phyloP scores from a whole-genome alignment of 2,329 filamentous ascomycete species.

The Fusarium devonianum region DNA sequence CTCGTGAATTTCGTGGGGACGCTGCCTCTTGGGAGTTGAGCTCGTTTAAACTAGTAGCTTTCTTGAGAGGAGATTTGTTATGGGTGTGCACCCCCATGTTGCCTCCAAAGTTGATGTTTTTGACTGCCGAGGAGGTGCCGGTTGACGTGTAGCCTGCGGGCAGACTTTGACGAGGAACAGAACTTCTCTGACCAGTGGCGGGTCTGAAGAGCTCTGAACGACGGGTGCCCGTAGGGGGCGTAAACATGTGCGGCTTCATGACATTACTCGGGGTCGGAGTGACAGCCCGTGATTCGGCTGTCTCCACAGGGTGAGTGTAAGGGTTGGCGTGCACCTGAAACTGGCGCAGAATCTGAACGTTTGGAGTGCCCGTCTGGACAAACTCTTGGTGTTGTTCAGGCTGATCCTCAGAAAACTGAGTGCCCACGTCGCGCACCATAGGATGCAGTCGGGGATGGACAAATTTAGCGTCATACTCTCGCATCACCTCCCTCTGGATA shows the following conservation, averaged over 20 bases:
- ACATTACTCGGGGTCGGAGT: constrained; percentile 47
- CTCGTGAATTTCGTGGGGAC: constrained; percentile 66
- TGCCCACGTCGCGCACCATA: constrained; percentile 77
- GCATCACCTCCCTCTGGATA: constrained; percentile 89
- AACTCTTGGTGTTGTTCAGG: constrained; percentile 52
- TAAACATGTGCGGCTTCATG: constrained; percentile 53
- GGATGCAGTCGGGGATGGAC: constrained; percentile 90
- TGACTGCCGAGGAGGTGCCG: constrained; percentile 38
- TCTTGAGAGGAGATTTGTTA: constrained; percentile 82
- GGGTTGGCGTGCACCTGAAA: constrained; percentile 87
- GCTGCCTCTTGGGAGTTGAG: constrained; percentile 52
- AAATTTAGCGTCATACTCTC: constrained; percentile 95
- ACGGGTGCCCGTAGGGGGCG: constrained; percentile 47
- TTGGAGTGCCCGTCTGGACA: constrained; percentile 61
- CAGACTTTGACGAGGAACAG: constrained; percentile 46
- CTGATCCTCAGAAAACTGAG: constrained; percentile 70
- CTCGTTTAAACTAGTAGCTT: constrained; percentile 70
- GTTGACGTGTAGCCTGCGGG: constrained; percentile 44
- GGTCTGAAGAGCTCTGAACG: constrained; percentile 48
- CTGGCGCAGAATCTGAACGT: constrained; percentile 71
- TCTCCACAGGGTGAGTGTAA: constrained; percentile 63
- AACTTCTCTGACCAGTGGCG: constrained; percentile 39
- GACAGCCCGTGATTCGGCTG: constrained; percentile 57
- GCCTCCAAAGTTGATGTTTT: constrained; percentile 63
- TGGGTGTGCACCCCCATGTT: constrained; percentile 83